A percentile compares a stretch with the other conserved stretches of the same genome.
Evolutionary conservation across 768 basidiomycete genomes (phyloP).

Genomic region (Psilocybe cubensis): DNA sequence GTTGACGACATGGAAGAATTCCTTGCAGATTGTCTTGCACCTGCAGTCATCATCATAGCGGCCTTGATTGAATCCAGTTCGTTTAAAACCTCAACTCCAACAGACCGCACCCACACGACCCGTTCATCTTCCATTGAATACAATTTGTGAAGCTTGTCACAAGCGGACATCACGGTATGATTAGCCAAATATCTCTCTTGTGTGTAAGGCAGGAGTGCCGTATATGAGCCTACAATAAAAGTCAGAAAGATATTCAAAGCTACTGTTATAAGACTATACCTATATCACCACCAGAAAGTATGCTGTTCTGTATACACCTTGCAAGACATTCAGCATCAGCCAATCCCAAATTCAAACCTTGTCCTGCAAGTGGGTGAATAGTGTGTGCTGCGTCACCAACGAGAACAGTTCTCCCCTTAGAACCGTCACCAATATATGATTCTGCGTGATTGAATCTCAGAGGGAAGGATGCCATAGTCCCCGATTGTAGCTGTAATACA

Average conservation of each 20-base stretch:
- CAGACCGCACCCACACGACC: slow-evolving; percentile 84
- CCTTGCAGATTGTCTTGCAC: slow-evolving; percentile 30
- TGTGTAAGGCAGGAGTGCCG: slow-evolving; percentile 75
- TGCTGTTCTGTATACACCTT: slow-evolving; percentile 59
- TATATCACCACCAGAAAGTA: slow-evolving; percentile 76
- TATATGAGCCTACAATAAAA: slow-evolving; percentile 66
- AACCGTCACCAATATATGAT: slow-evolving; percentile 77
- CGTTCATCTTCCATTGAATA: slow-evolving; percentile 71
- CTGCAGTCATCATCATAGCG: slow-evolving; percentile 83
- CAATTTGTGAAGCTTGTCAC: slow-evolving; percentile 90
- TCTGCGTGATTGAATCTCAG: slow-evolving; percentile 87
- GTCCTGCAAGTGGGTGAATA: slow-evolving; percentile 93
- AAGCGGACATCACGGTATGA: slow-evolving; percentile 80
- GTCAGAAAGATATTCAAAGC: not conserved
- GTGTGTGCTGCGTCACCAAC: slow-evolving; percentile 97
- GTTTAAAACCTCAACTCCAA: slow-evolving; percentile 90
- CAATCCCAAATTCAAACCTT: slow-evolving; percentile 94
- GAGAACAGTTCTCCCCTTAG: slow-evolving; percentile 74
- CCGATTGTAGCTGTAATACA: slow-evolving; percentile 69
- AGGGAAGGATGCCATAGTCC: slow-evolving; percentile 88
- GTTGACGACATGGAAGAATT: slow-evolving; percentile 10
- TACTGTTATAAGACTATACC: slow-evolving; percentile 50
- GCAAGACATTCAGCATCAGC: slow-evolving; percentile 80
- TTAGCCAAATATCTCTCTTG: slow-evolving; percentile 85
- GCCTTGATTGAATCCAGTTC: slow-evolving; percentile 85